Conservation (phyloP, 2,329 filamentous ascomycete species). For the Metarhizium brunneum region DNA sequence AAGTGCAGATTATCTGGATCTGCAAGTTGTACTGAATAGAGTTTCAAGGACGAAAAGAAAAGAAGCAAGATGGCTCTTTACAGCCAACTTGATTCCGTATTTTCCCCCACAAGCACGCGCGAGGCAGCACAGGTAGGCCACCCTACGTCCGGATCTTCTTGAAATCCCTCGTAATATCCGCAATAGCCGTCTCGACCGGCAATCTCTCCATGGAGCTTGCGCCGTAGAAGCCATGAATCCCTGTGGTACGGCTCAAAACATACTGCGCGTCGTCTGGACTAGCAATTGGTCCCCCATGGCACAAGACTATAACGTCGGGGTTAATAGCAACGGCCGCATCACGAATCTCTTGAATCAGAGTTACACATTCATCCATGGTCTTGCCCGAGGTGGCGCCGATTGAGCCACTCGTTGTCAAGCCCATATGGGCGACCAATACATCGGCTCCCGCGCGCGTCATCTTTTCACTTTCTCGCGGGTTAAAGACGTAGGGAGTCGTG, state of each 20-base stretch:
- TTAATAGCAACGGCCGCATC: slow-evolving; percentile 50
- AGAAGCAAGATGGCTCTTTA: too few species aligned
- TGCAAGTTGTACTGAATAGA: too few species aligned
- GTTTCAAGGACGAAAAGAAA: too few species aligned
- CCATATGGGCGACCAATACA: slow-evolving; percentile 60
- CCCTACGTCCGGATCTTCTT: not conserved
- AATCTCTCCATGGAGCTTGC: slow-evolving; percentile 61
- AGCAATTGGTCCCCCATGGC: slow-evolving; percentile 61
- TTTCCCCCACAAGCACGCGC: too few species aligned
- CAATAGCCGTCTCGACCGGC: slow-evolving; percentile 58
- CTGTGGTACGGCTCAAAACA: slow-evolving; percentile 48
- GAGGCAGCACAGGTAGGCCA: too few species aligned
- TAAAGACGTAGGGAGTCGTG: slow-evolving; percentile 64
- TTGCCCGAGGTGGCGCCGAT: slow-evolving; percentile 56
- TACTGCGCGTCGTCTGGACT: slow-evolving; percentile 53
- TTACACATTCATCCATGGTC: slow-evolving; percentile 54
- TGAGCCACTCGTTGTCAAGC: slow-evolving; percentile 53
- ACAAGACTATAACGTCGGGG: slow-evolving; percentile 47
- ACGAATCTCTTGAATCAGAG: slow-evolving; percentile 51
- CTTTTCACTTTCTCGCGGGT: slow-evolving; percentile 45
- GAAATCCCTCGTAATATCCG: slow-evolving; percentile 23
- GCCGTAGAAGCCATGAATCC: slow-evolving; percentile 62
- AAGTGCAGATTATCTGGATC: too few species aligned
- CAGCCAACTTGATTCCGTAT: too few species aligned
- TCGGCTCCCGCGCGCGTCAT: slow-evolving; percentile 60